Conservation (phyloP, 257 asterid species). For the Nicotiana sylvestris region DNA sequence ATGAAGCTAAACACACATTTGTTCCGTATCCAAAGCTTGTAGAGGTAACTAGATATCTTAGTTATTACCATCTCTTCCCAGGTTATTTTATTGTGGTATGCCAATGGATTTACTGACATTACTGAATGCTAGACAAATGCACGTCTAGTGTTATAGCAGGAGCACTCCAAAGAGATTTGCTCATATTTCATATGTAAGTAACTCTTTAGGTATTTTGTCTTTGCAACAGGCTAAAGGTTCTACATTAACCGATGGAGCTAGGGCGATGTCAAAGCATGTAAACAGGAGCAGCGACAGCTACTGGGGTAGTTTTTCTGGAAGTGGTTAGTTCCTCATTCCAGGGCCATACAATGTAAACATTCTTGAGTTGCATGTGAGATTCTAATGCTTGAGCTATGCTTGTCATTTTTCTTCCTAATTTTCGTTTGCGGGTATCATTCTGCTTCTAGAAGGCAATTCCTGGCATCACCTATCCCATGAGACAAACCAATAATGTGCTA, state of each 20-base stretch:
- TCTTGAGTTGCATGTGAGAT: slow-evolving; percentile 9
- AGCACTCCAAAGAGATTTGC: background rate
- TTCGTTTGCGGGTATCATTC: background rate
- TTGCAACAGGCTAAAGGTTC: slow-evolving; percentile 29
- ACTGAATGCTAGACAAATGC: slow-evolving; percentile 13
- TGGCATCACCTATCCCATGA: background rate
- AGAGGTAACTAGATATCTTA: background rate
- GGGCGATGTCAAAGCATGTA: slow-evolving; percentile 80
- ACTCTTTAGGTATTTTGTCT: slow-evolving; percentile 9
- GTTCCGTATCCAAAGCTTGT: background rate
- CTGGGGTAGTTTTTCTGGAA: slow-evolving; percentile 64
- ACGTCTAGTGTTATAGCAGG: background rate
- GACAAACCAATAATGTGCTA: background rate
- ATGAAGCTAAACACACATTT: too few species aligned
- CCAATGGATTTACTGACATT: background rate
- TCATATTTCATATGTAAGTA: background rate
- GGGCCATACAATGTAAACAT: slow-evolving; percentile 9
- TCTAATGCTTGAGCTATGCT: background rate
- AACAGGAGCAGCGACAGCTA: slow-evolving; percentile 35
- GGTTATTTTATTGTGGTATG: background rate
- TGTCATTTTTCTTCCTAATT: too few species aligned
- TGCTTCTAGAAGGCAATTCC: background rate
- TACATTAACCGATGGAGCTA: slow-evolving; percentile 66
- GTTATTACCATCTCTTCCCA: background rate
- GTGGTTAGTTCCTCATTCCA: slow-evolving; percentile 45